These are phyloP conservation scores for Setaria viridis DNA, from an alignment of 202 grass and related monocot genomes.

Conservation along the genomic window DNA sequence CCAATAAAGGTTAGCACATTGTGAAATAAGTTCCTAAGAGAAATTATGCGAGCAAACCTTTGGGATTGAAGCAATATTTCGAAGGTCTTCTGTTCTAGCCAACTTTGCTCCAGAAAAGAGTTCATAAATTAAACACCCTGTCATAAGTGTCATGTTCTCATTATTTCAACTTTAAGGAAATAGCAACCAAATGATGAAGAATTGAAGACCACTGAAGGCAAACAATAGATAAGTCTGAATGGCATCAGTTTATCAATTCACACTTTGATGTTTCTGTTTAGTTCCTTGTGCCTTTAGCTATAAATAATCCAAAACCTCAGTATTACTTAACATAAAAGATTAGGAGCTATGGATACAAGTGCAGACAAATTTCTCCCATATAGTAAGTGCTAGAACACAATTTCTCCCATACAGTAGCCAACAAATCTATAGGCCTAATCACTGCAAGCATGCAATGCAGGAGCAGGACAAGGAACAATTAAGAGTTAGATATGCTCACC, in stretches of 20 bases:
- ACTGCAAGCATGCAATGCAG: conserved; percentile 24
- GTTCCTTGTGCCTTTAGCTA: conserved; percentile 7
- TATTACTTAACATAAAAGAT: not conserved
- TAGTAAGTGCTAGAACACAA: not conserved
- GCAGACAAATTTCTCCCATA: conserved; percentile 1
- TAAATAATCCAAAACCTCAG: conserved; percentile 31
- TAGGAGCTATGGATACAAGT: not conserved
- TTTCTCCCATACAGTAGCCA: not conserved
- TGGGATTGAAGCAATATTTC: conserved; percentile 89
- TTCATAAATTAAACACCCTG: conserved; percentile 99
- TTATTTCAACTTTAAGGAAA: conserved; percentile 33
- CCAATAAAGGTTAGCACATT: conserved; percentile 4
- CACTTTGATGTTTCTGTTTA: not conserved
- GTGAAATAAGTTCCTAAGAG: not conserved
- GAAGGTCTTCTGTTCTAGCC: conserved; percentile 93
- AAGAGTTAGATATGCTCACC: conserved; percentile 62
- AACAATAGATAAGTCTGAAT: conserved; percentile 8
- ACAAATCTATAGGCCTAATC: conserved; percentile 19
- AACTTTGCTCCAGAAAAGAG: conserved; percentile 89
- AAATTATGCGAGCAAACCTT: conserved; percentile 64
- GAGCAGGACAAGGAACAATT: conserved; percentile 11
- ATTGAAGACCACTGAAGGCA: conserved; percentile 7
- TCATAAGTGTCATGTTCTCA: conserved; percentile 27
- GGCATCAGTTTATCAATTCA: conserved; percentile 25
- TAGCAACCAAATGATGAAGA: conserved; percentile 24